These are phyloP conservation scores for Ophidiomyces ophidiicola DNA, from an alignment of 2,329 filamentous ascomycete genomes.

Conservation along the genomic window DNA sequence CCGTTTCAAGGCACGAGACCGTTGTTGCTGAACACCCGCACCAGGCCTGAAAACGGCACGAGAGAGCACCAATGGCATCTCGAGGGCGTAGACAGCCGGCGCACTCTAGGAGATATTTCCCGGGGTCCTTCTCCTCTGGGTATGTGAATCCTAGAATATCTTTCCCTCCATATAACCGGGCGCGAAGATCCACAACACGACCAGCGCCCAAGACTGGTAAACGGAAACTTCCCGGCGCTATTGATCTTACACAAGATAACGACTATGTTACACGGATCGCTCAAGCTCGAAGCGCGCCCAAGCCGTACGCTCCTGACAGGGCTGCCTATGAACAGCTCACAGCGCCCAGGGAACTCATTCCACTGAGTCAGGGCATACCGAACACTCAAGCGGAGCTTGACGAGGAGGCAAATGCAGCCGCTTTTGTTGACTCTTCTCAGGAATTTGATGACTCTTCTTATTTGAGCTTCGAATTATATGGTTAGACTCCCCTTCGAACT, in stretches of 20 bases:
- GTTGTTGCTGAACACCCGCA: too few relatives aligned
- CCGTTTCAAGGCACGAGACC: too few relatives aligned
- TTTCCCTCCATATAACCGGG: too few relatives aligned
- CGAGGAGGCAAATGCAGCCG: conserved; percentile 27
- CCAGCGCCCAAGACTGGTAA: conserved; percentile 5
- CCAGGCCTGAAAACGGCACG: too few relatives aligned
- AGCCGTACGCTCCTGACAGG: neutral
- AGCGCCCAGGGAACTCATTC: conserved; percentile 21
- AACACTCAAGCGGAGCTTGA: conserved; percentile 22
- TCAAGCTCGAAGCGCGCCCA: conserved; percentile 4
- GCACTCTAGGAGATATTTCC: too few relatives aligned
- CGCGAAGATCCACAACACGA: too few relatives aligned
- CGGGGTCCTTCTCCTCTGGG: too few relatives aligned
- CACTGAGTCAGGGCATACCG: conserved; percentile 24
- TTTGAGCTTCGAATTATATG: conserved; percentile 29
- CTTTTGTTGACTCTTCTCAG: conserved; percentile 25
- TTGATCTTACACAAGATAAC: conserved; percentile 23
- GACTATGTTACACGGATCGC: conserved; percentile 1
- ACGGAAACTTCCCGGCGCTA: conserved; percentile 12
- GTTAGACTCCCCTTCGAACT: conserved; percentile 23
- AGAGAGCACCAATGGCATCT: too few relatives aligned
- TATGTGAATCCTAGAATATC: too few relatives aligned
- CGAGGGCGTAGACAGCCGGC: too few relatives aligned
- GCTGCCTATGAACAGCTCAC: conserved; percentile 22
- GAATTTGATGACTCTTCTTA: conserved; percentile 27